Evolutionary conservation across 2,329 filamentous ascomycete genomes (phyloP).

Genomic region (Epichloe sibirici): DNA sequence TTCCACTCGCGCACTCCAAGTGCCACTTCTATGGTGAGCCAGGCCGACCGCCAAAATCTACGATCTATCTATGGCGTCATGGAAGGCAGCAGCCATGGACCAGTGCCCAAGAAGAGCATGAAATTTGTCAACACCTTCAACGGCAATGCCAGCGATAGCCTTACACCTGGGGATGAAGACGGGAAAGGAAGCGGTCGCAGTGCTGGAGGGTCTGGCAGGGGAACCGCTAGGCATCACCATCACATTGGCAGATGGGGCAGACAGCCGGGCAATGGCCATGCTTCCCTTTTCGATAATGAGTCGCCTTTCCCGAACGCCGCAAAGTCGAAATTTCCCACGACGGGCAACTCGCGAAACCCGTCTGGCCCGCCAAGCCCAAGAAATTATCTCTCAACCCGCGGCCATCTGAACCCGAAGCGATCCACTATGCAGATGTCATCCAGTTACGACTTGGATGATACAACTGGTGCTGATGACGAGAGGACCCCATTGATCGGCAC

Average conservation of each 20-base stretch:
- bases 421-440: conserved; percentile 47
- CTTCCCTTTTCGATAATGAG: conserved; percentile 64
- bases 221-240: conserved; percentile 65
- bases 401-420: conserved; percentile 31
- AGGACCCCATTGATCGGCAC: conserved; percentile 63
- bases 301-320: conserved; percentile 63
- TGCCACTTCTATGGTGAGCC: conserved; percentile 70
- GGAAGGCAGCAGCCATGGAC: conserved; percentile 38
- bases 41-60: conserved; percentile 47
- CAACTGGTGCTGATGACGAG: conserved; percentile 71
- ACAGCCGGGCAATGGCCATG: conserved; percentile 51
- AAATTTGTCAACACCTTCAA: conserved; percentile 81
- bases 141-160: conserved; percentile 40
- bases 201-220: conserved; percentile 48
- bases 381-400: conserved; percentile 29
- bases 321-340: conserved; percentile 42
- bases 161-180: conserved; percentile 50
- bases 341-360: conserved; percentile 41
- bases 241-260: conserved; percentile 63
- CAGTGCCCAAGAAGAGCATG: conserved; percentile 69
- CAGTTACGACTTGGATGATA: conserved; percentile 70
- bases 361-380: conserved; percentile 61
- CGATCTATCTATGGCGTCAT: conserved; percentile 56
- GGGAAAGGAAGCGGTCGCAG: conserved; percentile 51
- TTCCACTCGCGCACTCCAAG: conserved; percentile 93